Base-by-base conservation (phyloP, 2,329 filamentous ascomycete species). In the Fusarium nelsonii region DNA sequence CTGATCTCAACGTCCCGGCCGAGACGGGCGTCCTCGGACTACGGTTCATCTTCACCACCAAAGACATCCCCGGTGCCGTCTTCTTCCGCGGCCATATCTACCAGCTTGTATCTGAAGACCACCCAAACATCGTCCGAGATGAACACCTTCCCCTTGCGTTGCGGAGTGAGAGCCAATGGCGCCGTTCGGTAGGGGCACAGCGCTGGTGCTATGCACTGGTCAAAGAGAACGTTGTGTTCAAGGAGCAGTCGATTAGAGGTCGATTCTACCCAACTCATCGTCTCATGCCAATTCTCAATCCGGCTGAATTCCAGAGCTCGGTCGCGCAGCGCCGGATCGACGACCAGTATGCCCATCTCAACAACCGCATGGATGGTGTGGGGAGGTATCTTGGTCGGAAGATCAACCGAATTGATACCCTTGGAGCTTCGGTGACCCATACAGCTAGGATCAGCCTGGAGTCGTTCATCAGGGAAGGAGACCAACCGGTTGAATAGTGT, bases 221-320 rank as follows among this genome's bases (percentile, higher is more conserved):
- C 30, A 79, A 79, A 65, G 83, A 85, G 62, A 82, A 84, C 67
- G 76, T 78, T n/a, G 78, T 81, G 44, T 73, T 86, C 20, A 81
- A 83, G 64, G 85, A 87, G 70, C 73, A 74, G 15, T 79, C 80
- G 23, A 80, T 88, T 51, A 80, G 81, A 59, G 87, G 87, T 51
- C 81, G 87, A n/a, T 88, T 88, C 77, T 88, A 89, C 77, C 84
- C 86, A 16, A 84, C 84, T n/a, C 77, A 82, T 59, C 80, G 82
- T 60, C 79, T 89, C 36, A 83, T 87, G 76, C 81, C 81, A 16
- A 81, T 87, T 56, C 77, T 88, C 54, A 80, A 84, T 40, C 78
- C 79, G 11, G 73, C 71, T 2, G 76, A 74, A 7, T 82, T 81
- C 60, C 75, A 82, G 40, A 74, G 75, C 6, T 78, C 80, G 16